Conservation (phyloP, 768 basidiomycete genomes). For the Boletus vermiculosoides region DNA sequence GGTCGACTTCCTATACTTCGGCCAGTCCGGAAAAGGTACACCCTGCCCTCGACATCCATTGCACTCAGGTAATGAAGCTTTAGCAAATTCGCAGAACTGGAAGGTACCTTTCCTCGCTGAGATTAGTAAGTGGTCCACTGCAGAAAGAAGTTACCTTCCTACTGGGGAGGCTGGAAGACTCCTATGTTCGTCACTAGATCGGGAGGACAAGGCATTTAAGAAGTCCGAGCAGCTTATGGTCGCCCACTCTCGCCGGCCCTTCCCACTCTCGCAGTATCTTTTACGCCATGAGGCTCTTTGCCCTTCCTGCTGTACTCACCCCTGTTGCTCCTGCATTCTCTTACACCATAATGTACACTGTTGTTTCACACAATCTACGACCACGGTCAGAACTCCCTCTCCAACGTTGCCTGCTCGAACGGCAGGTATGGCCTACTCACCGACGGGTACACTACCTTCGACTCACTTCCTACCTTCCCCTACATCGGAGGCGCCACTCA, state of each 20-base stretch:
- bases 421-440: slow-evolving; percentile 51
- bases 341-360: slow-evolving; percentile 19
- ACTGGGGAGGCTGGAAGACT: too few species aligned
- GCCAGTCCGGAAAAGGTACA: not conserved
- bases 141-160: not conserved
- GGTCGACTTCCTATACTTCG: not conserved
- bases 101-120: not conserved
- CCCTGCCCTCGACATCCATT: not conserved
- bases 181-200: too few species aligned
- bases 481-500: slow-evolving; percentile 55
- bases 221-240: not conserved
- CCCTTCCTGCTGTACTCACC: too few species aligned
- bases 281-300: not conserved
- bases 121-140: not conserved
- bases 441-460: slow-evolving; percentile 47
- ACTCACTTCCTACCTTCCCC: slow-evolving; percentile 55
- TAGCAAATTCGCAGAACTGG: not conserved
- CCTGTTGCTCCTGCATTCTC: too few species aligned
- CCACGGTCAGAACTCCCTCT: slow-evolving; percentile 37
- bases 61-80: not conserved
- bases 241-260: not conserved
- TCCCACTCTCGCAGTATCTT: not conserved
- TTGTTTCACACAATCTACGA: slow-evolving; percentile 54
- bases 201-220: slow-evolving; percentile 3
- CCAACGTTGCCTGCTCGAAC: slow-evolving; percentile 48